Evolutionary conservation across 352 stramenopile genomes (phyloP), one percentile per base, ranked within the genome.

Genomic region (Pythium dissimile): DNA sequence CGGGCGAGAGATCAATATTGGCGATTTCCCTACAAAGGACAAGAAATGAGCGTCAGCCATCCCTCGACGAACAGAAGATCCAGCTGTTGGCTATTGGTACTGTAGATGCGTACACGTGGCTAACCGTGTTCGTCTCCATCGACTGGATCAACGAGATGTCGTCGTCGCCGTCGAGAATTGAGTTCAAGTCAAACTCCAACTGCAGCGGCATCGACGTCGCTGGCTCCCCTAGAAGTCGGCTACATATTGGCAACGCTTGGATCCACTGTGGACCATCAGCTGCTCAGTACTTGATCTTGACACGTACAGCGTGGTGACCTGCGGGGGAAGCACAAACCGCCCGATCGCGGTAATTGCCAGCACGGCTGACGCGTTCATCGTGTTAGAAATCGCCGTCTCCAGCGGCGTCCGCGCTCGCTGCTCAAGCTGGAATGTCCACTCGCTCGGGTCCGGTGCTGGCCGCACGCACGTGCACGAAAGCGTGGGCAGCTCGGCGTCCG

Each of bases 31-130:
- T 54, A 39, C 8, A 35, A 35, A 35, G 13, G 13, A 35, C 8
- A 13, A 35, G 13, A 35, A 35, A 35, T 35, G 13, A 35, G 8
- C 13, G 31, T 35, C 8, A 13, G 8, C 31, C 31, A n/a, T n/a
- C 31, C 16, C 16, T 41, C 10, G n/a, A 20, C n/a, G 31, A 37
- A 18, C 15, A 53, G 24, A 5, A 2, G 16, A 5, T 49, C 42
- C n/a, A n/a, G n/a, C n/a, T n/a, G n/a, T n/a, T n/a, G n/a, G n/a
- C n/a, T n/a, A n/a, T n/a, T n/a, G n/a, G n/a, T n/a, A n/a, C n/a
- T n/a, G n/a, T n/a, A n/a, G n/a, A n/a, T n/a, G 15, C 47, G 47
- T 54, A 54, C 47, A 54, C 34, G 23, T 54, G 11, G 5, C 4
- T 44, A 20, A 54, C 23, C 4, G 24, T 11, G 32, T 44, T 42